Conservation (phyloP, 2,329 filamentous ascomycete genomes). For the Alternaria sp. region DNA sequence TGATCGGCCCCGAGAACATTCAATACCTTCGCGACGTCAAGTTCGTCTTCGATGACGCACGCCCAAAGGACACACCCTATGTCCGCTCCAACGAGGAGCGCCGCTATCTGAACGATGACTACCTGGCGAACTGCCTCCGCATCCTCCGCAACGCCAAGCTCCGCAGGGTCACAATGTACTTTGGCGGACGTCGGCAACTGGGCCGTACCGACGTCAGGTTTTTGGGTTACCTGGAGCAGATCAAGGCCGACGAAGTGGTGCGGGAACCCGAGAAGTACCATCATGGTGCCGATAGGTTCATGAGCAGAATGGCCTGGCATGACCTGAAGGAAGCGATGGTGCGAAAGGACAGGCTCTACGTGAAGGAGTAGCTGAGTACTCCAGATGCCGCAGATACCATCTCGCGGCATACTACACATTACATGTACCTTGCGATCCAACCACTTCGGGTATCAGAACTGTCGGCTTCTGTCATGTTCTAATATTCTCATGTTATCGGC, state of each 20-base stretch:
- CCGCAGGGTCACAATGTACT: conserved; percentile 51
- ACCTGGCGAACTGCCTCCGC: conserved; percentile 54
- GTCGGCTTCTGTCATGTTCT: neutral
- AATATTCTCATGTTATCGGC: neutral
- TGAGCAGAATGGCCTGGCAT: conserved; percentile 38
- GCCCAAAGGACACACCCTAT: conserved; percentile 49
- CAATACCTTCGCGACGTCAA: conserved; percentile 54
- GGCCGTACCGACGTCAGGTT: conserved; percentile 51
- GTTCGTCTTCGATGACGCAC: conserved; percentile 55
- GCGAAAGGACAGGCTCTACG: conserved; percentile 48
- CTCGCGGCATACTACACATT: neutral
- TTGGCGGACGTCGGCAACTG: conserved; percentile 50
- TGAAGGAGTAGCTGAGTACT: conserved; percentile 8
- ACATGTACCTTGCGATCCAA: neutral
- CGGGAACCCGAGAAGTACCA: conserved; percentile 20
- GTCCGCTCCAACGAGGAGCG: conserved; percentile 50
- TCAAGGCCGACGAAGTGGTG: conserved; percentile 54
- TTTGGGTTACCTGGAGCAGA: conserved; percentile 51
- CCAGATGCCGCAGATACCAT: neutral
- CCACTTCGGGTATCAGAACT: neutral
- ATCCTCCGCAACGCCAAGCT: conserved; percentile 53
- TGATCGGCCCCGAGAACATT: conserved; percentile 57
- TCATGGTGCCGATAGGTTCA: conserved; percentile 37
- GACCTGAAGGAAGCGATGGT: conserved; percentile 45
- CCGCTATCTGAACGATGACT: conserved; percentile 57